phyloP scores from a whole-genome alignment of 2,329 filamentous ascomycete species.

The Calonectria pteridis region DNA sequence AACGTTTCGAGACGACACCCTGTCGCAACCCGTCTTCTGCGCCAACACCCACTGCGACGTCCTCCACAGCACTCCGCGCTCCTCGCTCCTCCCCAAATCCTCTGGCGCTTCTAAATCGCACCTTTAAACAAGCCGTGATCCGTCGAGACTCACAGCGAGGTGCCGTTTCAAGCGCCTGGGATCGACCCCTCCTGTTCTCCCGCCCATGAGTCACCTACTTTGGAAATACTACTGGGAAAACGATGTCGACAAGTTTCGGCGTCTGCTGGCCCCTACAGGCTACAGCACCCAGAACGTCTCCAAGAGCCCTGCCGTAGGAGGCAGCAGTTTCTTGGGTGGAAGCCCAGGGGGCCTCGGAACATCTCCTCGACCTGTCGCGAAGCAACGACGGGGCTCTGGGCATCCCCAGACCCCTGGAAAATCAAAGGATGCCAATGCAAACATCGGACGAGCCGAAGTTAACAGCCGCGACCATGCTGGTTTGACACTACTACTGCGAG shows the following conservation, averaged over 20 bases:
- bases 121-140: constrained; percentile 96
- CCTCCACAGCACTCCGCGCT: constrained; percentile 7
- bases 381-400: constrained; percentile 66
- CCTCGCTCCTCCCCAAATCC: constrained; percentile 28
- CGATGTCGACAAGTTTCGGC: constrained; percentile 95
- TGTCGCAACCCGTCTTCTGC: constrained; percentile 28
- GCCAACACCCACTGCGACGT: constrained; percentile 15
- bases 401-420: constrained; percentile 57
- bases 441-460: constrained; percentile 73
- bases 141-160: constrained; percentile 89
- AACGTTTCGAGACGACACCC: constrained; percentile 16
- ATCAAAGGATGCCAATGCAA: constrained; percentile 58
- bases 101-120: constrained; percentile 57
- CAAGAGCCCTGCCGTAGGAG: constrained; percentile 64
- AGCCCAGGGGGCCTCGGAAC: constrained; percentile 58
- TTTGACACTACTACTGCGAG: constrained; percentile 86
- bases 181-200: constrained; percentile 46
- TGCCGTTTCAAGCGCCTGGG: constrained; percentile 71
- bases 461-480: constrained; percentile 88
- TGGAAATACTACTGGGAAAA: constrained; percentile 98
- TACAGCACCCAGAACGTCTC: constrained; percentile 66
- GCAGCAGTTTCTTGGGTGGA: constrained; percentile 48
- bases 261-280: constrained; percentile 81
- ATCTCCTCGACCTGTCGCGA: constrained; percentile 63
- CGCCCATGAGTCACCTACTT: constrained; percentile 92